These are phyloP conservation scores for Lactarius hatsudake DNA, from an alignment of 768 basidiomycete genomes.

Conservation along the genomic window DNA sequence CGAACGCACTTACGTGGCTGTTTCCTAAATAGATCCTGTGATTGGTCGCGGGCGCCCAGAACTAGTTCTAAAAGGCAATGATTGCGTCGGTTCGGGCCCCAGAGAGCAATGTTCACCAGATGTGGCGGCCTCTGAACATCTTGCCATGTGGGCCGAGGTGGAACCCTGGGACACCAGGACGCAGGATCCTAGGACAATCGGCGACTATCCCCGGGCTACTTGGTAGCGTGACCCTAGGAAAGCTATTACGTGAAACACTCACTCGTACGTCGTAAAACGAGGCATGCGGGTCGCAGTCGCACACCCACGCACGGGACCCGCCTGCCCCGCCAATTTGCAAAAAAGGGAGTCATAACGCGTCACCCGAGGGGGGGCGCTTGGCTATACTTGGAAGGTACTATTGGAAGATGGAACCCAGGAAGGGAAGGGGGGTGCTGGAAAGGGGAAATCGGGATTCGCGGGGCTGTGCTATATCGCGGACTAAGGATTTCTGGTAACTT, in stretches of 20 bases:
- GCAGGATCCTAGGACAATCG: conserved; percentile 13
- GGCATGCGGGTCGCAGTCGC: background rate
- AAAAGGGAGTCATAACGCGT: conserved; percentile 19
- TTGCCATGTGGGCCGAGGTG: conserved; percentile 2
- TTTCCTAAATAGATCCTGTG: background rate
- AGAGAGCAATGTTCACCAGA: background rate
- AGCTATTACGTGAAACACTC: background rate
- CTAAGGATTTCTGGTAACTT: background rate
- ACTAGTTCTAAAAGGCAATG: background rate
- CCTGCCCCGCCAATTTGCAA: background rate
- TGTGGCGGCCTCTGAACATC: background rate
- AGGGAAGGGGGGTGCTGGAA: conserved; percentile 1
- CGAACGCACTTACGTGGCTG: conserved; percentile 8
- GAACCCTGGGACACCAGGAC: background rate
- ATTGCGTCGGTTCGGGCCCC: conserved; percentile 9
- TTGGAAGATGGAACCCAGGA: background rate
- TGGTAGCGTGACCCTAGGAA: background rate
- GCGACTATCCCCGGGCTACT: background rate
- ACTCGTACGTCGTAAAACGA: background rate
- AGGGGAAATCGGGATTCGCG: background rate
- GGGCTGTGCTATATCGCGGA: background rate
- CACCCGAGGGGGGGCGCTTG: conserved; percentile 6
- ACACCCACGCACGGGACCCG: background rate
- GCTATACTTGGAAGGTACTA: background rate
- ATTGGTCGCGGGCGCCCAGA: background rate